Conservation (phyloP, 202 grass and related monocot species). For the Zizania palustris region DNA sequence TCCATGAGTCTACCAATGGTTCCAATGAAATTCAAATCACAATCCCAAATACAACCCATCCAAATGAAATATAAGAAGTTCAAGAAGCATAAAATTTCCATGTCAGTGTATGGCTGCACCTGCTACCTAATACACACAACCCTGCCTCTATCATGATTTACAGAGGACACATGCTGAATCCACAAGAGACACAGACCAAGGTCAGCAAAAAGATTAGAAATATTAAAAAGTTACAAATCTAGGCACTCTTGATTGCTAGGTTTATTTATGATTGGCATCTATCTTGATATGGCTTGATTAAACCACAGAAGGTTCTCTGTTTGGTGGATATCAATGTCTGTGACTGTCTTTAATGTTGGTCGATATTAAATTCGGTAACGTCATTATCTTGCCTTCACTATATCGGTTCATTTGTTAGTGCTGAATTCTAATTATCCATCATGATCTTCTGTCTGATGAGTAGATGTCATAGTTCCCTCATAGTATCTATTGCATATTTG, state of each 20-base stretch:
- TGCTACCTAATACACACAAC: not conserved
- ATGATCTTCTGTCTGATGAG: not conserved
- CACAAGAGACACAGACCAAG: not conserved
- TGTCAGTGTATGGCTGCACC: not conserved
- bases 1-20: not conserved
- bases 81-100: not conserved
- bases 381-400: not conserved
- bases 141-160: not conserved
- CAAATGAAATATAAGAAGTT: not conserved
- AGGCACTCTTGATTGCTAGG: not conserved
- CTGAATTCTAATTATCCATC: not conserved
- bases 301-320: not conserved
- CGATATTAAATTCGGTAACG: not conserved
- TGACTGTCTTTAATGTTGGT: not conserved
- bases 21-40: not conserved
- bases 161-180: not conserved
- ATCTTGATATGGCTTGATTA: slow-evolving; percentile 1
- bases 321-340: not conserved
- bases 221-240: not conserved
- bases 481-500: not conserved
- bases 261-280: not conserved
- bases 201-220: not conserved
- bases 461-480: not conserved
- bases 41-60: not conserved
- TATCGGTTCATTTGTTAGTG: not conserved